phyloP scores from a whole-genome alignment of 106 monocot species.

The Dioscorea alata region DNA sequence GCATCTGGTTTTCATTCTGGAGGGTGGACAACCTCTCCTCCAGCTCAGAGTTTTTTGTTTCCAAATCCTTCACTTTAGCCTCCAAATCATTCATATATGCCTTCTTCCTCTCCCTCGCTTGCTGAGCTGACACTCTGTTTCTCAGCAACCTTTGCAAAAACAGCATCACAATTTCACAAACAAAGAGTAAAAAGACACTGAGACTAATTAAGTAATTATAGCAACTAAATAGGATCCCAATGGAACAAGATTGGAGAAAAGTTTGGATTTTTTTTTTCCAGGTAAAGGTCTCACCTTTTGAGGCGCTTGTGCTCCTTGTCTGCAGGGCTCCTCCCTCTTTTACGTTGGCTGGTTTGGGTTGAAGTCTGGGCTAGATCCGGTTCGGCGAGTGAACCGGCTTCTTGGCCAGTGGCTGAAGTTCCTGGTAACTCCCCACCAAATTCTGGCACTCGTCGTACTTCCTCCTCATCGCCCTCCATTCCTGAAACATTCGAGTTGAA shows the following conservation, averaged over 20 bases:
- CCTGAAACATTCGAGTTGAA: conserved; percentile 15
- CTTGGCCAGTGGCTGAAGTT: conserved; percentile 38
- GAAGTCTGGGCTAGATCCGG: conserved; percentile 23
- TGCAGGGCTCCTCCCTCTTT: conserved; percentile 59
- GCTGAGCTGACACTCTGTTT: conserved; percentile 86
- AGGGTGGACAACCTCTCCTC: conserved; percentile 79
- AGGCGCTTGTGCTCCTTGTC: conserved; percentile 92
- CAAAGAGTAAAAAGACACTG: no score
- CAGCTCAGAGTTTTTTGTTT: conserved; percentile 66
- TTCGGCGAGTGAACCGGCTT: conserved; percentile 19
- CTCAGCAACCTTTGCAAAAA: conserved; percentile 52
- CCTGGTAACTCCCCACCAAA: conserved; percentile 42
- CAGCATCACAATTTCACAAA: neutral
- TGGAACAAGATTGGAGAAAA: neutral
- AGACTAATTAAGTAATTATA: no score
- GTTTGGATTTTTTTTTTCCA: neutral
- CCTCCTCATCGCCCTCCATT: conserved; percentile 80
- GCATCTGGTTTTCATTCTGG: conserved; percentile 88
- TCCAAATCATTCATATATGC: conserved; percentile 71
- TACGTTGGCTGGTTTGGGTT: conserved; percentile 34
- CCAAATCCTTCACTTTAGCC: conserved; percentile 68
- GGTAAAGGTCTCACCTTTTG: conserved; percentile 46
- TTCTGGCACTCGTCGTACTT: conserved; percentile 72
- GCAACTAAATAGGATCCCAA: no score
- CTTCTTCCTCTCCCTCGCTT: conserved; percentile 92